A percentile compares a stretch with the other conserved stretches of the same genome.
Conservation (phyloP, 495 filamentous ascomycete genomes). For the Oidiodendron maius region DNA sequence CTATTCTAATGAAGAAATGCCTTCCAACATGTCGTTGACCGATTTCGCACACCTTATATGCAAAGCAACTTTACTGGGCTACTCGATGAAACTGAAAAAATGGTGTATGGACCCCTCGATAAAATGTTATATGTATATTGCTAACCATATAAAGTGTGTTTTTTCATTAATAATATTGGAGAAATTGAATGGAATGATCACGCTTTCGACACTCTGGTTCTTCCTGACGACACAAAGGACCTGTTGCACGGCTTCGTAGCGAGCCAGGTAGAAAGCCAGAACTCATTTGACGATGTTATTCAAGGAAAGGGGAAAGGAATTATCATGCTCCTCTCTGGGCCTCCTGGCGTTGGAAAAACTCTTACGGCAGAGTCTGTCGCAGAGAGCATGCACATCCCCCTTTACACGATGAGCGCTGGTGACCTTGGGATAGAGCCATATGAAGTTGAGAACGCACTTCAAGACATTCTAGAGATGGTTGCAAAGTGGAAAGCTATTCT, state of each 20-base stretch:
- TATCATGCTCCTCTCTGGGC: constrained; percentile 68
- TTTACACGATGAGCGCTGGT: constrained; percentile 77
- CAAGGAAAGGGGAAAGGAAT: constrained; percentile 71
- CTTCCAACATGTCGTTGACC: not conserved
- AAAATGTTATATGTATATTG: too few relatives aligned
- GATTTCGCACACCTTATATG: constrained; percentile 4
- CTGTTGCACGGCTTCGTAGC: constrained; percentile 73
- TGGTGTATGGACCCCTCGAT: constrained; percentile 48
- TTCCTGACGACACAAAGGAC: constrained; percentile 65
- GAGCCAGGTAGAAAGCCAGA: constrained; percentile 66
- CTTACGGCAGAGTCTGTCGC: constrained; percentile 81
- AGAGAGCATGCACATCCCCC: constrained; percentile 68
- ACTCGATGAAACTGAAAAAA: constrained; percentile 37
- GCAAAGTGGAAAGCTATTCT: constrained; percentile 81
- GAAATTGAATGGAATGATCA: constrained; percentile 76
- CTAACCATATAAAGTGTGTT: constrained; percentile 66
- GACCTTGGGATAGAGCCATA: constrained; percentile 71
- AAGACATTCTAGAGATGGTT: constrained; percentile 75
- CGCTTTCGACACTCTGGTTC: constrained; percentile 71
- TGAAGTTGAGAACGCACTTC: constrained; percentile 64
- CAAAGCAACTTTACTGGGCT: constrained; percentile 14
- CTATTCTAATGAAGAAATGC: not conserved
- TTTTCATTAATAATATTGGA: constrained; percentile 69
- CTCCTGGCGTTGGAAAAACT: constrained; percentile 81
- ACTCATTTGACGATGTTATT: constrained; percentile 77